Base-by-base conservation (phyloP, 1,284 basidiomycete species). In the Moesziomyces antarcticus region DNA sequence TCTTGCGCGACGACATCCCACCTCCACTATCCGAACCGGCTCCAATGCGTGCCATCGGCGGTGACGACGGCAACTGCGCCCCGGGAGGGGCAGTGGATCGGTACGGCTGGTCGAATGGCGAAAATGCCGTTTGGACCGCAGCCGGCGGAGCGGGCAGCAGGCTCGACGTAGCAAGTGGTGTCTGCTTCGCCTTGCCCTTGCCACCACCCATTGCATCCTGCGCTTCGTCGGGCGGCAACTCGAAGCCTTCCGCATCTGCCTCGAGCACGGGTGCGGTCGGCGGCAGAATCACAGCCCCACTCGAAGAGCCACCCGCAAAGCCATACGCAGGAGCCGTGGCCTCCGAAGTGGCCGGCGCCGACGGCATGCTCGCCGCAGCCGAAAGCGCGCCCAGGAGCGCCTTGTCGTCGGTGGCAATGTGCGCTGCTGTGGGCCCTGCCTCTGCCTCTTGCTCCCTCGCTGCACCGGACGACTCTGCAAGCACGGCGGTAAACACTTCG, bases 331-430 rank as follows among this genome's bases (percentile, higher is more conserved):
- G 72, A 5, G 73, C 69, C 7, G 62, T 71, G 1, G 40, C 14
- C 3, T 59, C 58, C n/a, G n/a, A 18, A 9, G 41, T 56, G 7
- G 67, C 50, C 20, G 73, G 55, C 11, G 56, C 63, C 2, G 74
- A 58, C 3, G 71, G 68, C 55, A 64, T 65, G 33, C 69, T 75
- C 10, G 74, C 71, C 3, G 69, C 74, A 18, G 69, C 74, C 21
- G 60, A 62, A 37, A 80, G 41, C 1, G 75, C 76, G 18, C 60
- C 61, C 1, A 80, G 56, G 21, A 74, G 46, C 14, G 68, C 61
- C 50, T 80, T 80, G 58, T 80, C 78, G 50, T 80, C 78, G 4
- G 75, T 78, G 1, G 78, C 78, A 21, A 80, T 53, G 30, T 80
- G 78, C 4, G 65, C 78, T 5, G 72, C 45, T 11, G 51, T 47